Percentiles rank a stretch among this genome's conserved stretches.
Evolutionary conservation across 805 yeast genomes (phyloP).

Genomic region (Wickerhamomyces rabaulensis): DNA sequence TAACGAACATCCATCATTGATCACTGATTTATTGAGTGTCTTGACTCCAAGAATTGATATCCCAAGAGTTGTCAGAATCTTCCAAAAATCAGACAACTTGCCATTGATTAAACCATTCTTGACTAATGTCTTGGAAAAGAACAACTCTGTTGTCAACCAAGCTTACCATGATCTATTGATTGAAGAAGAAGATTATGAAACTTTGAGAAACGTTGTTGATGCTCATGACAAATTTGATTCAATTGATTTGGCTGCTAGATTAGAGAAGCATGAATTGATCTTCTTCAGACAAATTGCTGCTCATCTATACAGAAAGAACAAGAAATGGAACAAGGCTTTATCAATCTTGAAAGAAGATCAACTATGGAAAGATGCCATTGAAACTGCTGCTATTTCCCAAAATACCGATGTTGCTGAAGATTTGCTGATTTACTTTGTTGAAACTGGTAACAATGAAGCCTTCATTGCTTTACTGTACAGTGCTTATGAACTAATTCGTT

Average conservation of each 20-base stretch:
- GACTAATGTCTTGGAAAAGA: conserved; percentile 85
- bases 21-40: conserved; percentile 80
- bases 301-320: conserved; percentile 85
- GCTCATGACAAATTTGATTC: conserved; percentile 89
- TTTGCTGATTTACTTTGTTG: conserved; percentile 84
- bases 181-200: conserved; percentile 94
- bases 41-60: conserved; percentile 88
- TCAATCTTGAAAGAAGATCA: conserved; percentile 86
- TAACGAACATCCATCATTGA: conserved; percentile 83
- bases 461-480: conserved; percentile 84
- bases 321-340: conserved; percentile 88
- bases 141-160: conserved; percentile 84
- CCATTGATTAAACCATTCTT: conserved; percentile 95
- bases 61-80: conserved; percentile 90
- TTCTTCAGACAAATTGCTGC: conserved; percentile 98
- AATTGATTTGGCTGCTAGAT: conserved; percentile 83
- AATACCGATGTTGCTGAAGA: conserved; percentile 84
- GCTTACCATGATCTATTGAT: conserved; percentile 94
- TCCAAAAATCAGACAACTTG: conserved; percentile 90
- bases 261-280: conserved; percentile 85
- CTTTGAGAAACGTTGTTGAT: conserved; percentile 82
- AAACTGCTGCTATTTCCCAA: conserved; percentile 81
- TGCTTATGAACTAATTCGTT: conserved; percentile 73
- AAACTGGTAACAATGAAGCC: conserved; percentile 94
- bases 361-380: conserved; percentile 91